phyloP scores from a whole-genome alignment of 2,329 filamentous ascomycete genomes.

The Corynespora cassiicola region DNA sequence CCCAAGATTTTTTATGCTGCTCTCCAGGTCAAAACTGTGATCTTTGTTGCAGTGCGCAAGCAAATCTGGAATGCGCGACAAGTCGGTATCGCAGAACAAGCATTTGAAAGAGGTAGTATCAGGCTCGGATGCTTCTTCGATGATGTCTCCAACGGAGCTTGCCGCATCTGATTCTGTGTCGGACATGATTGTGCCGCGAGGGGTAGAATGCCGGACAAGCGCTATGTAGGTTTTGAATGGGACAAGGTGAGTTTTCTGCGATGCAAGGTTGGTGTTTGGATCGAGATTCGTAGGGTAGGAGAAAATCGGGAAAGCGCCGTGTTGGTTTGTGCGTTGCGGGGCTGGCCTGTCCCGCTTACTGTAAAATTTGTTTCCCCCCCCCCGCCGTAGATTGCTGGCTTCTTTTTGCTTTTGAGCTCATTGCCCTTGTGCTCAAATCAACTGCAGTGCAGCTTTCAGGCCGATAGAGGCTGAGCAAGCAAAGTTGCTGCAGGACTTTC shows the following conservation, averaged over 20 bases:
- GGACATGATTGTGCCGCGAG: conserved; percentile 28
- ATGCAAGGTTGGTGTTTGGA: conserved; percentile 1
- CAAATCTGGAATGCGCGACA: conserved; percentile 32
- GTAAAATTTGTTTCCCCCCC: conserved; percentile 8
- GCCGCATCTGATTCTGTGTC: conserved; percentile 36
- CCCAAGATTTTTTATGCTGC: conserved; percentile 35
- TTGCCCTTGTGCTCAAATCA: background rate
- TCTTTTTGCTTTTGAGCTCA: background rate
- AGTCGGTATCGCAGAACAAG: conserved; percentile 43
- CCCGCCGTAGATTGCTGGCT: background rate
- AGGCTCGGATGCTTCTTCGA: conserved; percentile 42
- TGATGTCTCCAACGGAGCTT: conserved; percentile 41
- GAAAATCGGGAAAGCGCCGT: conserved; percentile 31
- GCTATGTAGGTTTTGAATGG: conserved; percentile 3
- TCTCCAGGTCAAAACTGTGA: conserved; percentile 33
- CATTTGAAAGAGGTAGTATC: conserved; percentile 44
- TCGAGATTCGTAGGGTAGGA: conserved; percentile 16
- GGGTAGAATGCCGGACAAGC: background rate
- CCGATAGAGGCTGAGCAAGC: no score
- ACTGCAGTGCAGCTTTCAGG: background rate
- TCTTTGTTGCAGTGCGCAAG: conserved; percentile 32
- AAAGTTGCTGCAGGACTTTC: no score
- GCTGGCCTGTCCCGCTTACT: conserved; percentile 23
- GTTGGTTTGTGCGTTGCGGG: conserved; percentile 39
- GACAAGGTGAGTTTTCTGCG: background rate